Evolutionary conservation across 1,139 yeast species (phyloP), one percentile per base, ranked within the genome.

Genomic region (Saccharomycopsis hybrid): DNA sequence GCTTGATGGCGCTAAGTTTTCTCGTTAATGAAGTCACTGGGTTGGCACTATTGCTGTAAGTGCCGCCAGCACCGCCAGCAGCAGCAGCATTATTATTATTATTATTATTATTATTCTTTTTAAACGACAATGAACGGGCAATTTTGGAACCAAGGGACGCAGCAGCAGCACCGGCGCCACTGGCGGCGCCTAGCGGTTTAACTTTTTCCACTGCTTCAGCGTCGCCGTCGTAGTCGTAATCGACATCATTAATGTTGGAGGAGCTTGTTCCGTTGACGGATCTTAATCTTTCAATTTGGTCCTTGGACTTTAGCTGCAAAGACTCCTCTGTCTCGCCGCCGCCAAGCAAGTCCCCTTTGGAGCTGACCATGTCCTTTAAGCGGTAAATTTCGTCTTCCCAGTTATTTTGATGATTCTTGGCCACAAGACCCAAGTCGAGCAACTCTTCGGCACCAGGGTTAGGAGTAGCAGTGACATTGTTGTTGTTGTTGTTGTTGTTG

Each of bases 321-420:
- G 40, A 44, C n/a, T 33, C 44, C n/a, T 47, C 41, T 11, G 36
- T 42, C 29, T 27, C 24, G 7, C 29, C 42, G 9, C 33, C 46
- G 18, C 47, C 47, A 11, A 50, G 27, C 27, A 50, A 27, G 8
- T 50, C 49, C 4, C 52, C 52, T 13, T 43, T 25, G 24, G 54
- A 51, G 44, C 35, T 41, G 9, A 43, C 49, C 54, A 51, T 45
- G 18, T 51, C 54, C 37, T 51, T 49, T n/a, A 51, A 30, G 31
- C 46, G 49, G 32, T 51, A 51, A 73, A 80, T 78, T 61, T 81
- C 82, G 44, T 73, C 66, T 59, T 82, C 87, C 92, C 92, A 85
- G 62, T 82, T 76, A 24, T 66, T 71, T 47, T 76, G 72, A 62
- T 85, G 94, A 54, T 81, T 85, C 62, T 80, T 83, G 2, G 55